phyloP scores from a whole-genome alignment of 2,329 filamentous ascomycete species.

The Xylariaceae sp. region DNA sequence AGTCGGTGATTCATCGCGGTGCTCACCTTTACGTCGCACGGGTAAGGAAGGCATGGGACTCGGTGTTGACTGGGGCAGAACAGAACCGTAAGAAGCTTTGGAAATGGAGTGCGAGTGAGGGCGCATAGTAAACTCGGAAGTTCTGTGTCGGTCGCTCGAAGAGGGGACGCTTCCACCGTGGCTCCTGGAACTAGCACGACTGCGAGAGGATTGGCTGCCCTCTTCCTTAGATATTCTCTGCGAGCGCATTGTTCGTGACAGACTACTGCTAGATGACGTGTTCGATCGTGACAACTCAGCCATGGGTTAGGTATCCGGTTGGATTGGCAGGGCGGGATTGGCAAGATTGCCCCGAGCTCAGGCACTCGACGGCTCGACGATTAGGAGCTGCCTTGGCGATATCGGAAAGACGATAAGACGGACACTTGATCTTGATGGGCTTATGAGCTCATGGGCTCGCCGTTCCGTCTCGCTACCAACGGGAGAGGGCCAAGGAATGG shows the following conservation, averaged over 20 bases:
- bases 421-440: neutral
- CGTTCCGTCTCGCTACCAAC: neutral
- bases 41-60: slow-evolving; percentile 26
- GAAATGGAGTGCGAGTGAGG: slow-evolving; percentile 50
- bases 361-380: neutral
- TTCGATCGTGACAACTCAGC: slow-evolving; percentile 31
- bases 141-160: slow-evolving; percentile 39
- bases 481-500: neutral
- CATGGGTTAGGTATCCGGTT: slow-evolving; percentile 20
- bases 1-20: slow-evolving; percentile 24
- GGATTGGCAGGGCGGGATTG: no score
- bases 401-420: neutral
- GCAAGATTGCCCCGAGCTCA: neutral
- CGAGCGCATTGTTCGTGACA: slow-evolving; percentile 43
- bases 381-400: slow-evolving; percentile 2
- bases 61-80: slow-evolving; percentile 28
- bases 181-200: slow-evolving; percentile 57
- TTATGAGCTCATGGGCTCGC: neutral
- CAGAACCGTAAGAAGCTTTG: slow-evolving; percentile 29
- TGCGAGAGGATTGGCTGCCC: slow-evolving; percentile 41
- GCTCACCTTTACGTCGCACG: slow-evolving; percentile 28
- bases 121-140: slow-evolving; percentile 49
- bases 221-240: slow-evolving; percentile 49
- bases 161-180: slow-evolving; percentile 28
- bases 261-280: slow-evolving; percentile 32